Evolutionary conservation across 305 asterid genomes (phyloP).

Genomic region (Fraxinus paxiana): DNA sequence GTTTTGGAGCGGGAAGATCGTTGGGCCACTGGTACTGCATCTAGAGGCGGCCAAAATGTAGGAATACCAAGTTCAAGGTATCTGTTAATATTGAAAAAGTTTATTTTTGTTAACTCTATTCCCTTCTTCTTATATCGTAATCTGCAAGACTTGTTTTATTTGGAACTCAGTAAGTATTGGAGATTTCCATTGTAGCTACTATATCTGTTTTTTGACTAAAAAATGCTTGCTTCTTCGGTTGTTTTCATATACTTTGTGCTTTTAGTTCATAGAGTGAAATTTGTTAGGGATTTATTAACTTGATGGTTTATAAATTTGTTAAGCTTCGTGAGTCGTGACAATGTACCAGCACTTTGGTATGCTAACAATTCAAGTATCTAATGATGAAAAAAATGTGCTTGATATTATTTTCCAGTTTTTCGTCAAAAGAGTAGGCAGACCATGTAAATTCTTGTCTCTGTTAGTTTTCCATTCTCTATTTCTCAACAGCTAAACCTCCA

Average conservation of each 20-base stretch:
- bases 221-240: not conserved
- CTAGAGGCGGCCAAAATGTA: slow-evolving; percentile 45
- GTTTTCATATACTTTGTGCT: not conserved
- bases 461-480: not conserved
- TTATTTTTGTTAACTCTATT: slow-evolving; percentile 16
- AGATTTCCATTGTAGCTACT: not conserved
- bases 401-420: not conserved
- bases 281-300: not conserved
- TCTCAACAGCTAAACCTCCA: not conserved
- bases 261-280: not conserved
- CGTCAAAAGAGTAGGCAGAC: not conserved
- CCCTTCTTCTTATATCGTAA: not conserved
- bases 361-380: not conserved
- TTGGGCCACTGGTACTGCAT: slow-evolving; percentile 38
- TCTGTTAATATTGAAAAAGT: slow-evolving; percentile 2
- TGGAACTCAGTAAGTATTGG: not conserved
- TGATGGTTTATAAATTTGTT: slow-evolving; percentile 1
- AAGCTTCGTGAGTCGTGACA: not conserved
- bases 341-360: not conserved
- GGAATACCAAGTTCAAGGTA: slow-evolving; percentile 62
- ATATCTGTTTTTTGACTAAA: slow-evolving; percentile 3
- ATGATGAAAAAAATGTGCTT: not conserved
- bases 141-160: not conserved
- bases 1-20: slow-evolving; percentile 49
- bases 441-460: slow-evolving; percentile 1